These are phyloP conservation scores for Lichtheimia hyalospora DNA, from an alignment of 371 early-diverging fungal species.

Conservation along the genomic window DNA sequence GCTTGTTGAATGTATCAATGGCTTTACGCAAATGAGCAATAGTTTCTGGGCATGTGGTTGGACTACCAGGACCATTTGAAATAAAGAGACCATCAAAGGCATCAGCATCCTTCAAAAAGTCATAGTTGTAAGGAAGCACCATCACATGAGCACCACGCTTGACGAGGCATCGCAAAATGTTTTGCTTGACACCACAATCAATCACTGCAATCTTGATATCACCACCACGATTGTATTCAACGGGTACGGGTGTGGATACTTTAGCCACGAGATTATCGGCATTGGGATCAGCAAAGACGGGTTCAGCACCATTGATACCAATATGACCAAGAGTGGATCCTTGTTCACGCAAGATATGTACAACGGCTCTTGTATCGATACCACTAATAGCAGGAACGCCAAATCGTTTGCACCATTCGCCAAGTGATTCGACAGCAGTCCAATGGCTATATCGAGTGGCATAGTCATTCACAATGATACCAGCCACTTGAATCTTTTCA, in stretches of 20 bases:
- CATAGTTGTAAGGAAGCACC: slow-evolving; percentile 86
- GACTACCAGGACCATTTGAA: slow-evolving; percentile 95
- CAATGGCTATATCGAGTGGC: slow-evolving; percentile 89
- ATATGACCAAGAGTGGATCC: slow-evolving; percentile 88
- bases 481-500: slow-evolving; percentile 87
- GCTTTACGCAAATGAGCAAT: slow-evolving; percentile 69
- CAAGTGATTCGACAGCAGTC: slow-evolving; percentile 84
- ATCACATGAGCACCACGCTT: slow-evolving; percentile 80
- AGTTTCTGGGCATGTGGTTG: slow-evolving; percentile 64
- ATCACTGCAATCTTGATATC: slow-evolving; percentile 75
- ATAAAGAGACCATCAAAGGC: slow-evolving; percentile 89
- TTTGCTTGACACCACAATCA: slow-evolving; percentile 94
- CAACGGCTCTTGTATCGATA: slow-evolving; percentile 92
- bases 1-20: slow-evolving; percentile 64
- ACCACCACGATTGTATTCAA: slow-evolving; percentile 74
- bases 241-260: slow-evolving; percentile 54
- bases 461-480: slow-evolving; percentile 88
- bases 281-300: slow-evolving; percentile 72
- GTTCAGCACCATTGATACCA: slow-evolving; percentile 48
- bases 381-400: slow-evolving; percentile 90
- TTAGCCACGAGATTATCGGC: slow-evolving; percentile 59
- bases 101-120: slow-evolving; percentile 54
- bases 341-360: slow-evolving; percentile 89
- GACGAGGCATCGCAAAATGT: slow-evolving; percentile 85
- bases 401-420: slow-evolving; percentile 86